These are phyloP conservation scores for Ophiostoma australiae DNA, from an alignment of 2,329 filamentous ascomycete species.

Conservation along the genomic window DNA sequence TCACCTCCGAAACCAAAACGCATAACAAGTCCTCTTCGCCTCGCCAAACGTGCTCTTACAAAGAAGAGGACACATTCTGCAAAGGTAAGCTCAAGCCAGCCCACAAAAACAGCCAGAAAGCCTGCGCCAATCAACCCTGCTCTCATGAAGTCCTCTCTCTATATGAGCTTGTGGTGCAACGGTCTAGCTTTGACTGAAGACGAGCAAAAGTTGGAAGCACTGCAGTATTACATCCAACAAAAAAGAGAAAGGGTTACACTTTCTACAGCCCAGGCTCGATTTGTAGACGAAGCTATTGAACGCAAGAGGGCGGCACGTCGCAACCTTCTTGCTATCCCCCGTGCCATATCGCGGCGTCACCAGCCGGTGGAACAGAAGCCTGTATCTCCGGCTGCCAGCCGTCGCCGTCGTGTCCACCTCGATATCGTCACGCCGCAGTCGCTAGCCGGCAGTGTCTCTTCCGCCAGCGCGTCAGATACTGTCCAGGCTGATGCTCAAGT, in stretches of 20 bases:
- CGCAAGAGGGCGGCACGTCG: neutral
- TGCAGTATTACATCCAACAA: neutral
- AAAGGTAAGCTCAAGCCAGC: neutral
- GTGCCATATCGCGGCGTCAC: neutral
- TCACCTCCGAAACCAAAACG: neutral
- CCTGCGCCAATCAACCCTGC: neutral
- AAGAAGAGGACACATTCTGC: neutral
- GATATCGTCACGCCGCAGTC: neutral
- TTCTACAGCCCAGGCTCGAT: neutral
- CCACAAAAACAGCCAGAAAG: neutral
- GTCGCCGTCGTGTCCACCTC: neutral
- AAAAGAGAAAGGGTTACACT: neutral
- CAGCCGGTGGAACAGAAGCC: neutral
- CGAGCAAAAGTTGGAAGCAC: neutral
- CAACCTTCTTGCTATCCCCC: neutral
- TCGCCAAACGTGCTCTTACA: neutral
- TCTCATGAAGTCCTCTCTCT: neutral
- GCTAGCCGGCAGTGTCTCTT: too few species aligned
- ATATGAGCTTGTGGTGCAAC: neutral
- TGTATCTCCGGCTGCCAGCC: neutral
- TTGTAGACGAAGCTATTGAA: neutral
- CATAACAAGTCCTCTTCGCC: neutral
- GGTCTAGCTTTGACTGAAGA: neutral
- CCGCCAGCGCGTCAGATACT: neutral
- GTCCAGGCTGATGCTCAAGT: neutral